A percentile compares a stretch with the other conserved stretches of the same genome.
Conservation (phyloP, 495 filamentous ascomycete species). For the Cercophora scortea region DNA sequence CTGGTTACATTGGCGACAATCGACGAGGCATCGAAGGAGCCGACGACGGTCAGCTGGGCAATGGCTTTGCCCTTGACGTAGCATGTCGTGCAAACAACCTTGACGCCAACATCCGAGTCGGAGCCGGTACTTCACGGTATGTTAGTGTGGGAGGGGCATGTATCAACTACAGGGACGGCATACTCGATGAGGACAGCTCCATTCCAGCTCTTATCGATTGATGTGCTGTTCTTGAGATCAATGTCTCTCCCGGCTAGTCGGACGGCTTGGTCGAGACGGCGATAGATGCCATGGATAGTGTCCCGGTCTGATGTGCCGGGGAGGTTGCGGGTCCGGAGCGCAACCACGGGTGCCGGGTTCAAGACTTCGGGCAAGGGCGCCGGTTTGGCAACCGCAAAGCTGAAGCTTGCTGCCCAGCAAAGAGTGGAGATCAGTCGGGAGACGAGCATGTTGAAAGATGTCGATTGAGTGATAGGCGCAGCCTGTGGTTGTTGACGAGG, state of each 20-base stretch:
- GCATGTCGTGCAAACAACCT: conserved; percentile 42
- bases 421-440: not conserved
- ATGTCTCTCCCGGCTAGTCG: not conserved
- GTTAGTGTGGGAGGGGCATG: not conserved
- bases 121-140: no score
- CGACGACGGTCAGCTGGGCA: conserved; percentile 26
- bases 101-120: conserved; percentile 6
- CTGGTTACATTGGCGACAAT: conserved; percentile 5
- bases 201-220: not conserved
- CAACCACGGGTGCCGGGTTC: not conserved
- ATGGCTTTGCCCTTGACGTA: conserved; percentile 43
- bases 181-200: not conserved
- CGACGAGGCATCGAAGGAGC: not conserved
- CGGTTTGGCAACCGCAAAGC: not conserved
- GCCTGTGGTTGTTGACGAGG: no score
- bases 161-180: not conserved
- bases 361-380: not conserved
- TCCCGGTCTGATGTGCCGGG: not conserved
- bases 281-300: not conserved
- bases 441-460: not conserved
- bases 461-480: no score
- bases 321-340: not conserved
- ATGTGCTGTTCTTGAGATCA: not conserved
- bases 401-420: not conserved
- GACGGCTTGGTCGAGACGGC: not conserved